Evolutionary conservation across 176 grass and related monocot genomes (phyloP).

Genomic region (Luzula sylvatica): DNA sequence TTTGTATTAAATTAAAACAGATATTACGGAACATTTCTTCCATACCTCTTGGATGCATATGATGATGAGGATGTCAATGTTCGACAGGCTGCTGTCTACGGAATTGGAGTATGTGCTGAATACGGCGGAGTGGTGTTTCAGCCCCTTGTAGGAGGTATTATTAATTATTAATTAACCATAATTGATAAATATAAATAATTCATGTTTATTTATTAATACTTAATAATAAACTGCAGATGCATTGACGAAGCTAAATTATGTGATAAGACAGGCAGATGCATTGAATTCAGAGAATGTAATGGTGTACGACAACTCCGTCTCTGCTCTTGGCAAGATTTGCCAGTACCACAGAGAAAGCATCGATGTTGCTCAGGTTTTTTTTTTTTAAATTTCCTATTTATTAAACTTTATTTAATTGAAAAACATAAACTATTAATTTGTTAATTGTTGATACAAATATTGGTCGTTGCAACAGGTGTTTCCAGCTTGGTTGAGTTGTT

Average conservation of each 20-base stretch:
- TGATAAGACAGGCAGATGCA: conserved; percentile 76
- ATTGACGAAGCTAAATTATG: conserved; percentile 72
- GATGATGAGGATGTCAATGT: conserved; percentile 91
- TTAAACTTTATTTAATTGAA: too few relatives aligned
- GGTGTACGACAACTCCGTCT: too few relatives aligned
- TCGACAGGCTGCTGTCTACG: too few relatives aligned
- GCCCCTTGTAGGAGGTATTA: conserved; percentile 95
- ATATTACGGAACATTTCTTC: too few relatives aligned
- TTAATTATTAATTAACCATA: too few relatives aligned
- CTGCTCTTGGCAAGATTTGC: too few relatives aligned
- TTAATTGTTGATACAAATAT: background rate
- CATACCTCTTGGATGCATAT: conserved; percentile 78
- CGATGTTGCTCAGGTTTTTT: too few relatives aligned
- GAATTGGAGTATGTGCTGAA: too few relatives aligned
- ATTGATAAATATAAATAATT: background rate
- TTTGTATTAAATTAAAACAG: too few relatives aligned
- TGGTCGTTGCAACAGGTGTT: background rate
- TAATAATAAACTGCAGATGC: conserved; percentile 46
- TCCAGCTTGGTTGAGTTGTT: too few relatives aligned
- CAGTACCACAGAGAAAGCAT: too few relatives aligned
- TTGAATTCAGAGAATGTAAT: conserved; percentile 52
- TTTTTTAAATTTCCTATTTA: background rate
- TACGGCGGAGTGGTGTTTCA: conserved; percentile 72
- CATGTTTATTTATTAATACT: background rate
- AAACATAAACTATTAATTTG: background rate